Percentiles rank a stretch among this genome's conserved stretches.
phyloP scores from a whole-genome alignment of 1,284 basidiomycete species.

The Neolentinus lepideus region DNA sequence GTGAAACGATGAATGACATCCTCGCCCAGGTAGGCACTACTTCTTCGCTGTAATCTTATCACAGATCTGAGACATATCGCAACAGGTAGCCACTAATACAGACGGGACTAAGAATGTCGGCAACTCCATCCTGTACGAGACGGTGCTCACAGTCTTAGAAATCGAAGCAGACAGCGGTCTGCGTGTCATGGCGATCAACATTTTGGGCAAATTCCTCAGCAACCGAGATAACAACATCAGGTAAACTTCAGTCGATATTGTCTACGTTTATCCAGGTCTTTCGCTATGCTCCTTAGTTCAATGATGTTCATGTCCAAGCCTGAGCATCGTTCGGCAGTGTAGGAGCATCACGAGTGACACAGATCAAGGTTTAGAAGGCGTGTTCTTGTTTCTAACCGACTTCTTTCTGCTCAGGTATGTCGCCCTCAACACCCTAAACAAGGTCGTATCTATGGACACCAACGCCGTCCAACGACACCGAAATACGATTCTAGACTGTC shows the following conservation, averaged over 20 bases:
- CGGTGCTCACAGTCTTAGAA: conserved; percentile 95
- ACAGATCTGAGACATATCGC: not conserved
- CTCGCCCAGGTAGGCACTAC: conserved; percentile 70
- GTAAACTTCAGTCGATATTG: conserved; percentile 30
- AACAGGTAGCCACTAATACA: conserved; percentile 94
- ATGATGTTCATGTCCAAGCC: not conserved
- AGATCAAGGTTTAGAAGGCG: too few species aligned
- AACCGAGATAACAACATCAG: conserved; percentile 99
- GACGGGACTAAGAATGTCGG: conserved; percentile 98
- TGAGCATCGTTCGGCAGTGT: not conserved
- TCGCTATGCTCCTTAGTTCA: not conserved
- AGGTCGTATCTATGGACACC: conserved; percentile 97
- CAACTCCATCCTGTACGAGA: conserved; percentile 97
- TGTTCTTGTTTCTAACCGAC: not conserved
- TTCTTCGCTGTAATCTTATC: not conserved
- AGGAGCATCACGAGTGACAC: too few species aligned
- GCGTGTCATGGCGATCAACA: conserved; percentile 99
- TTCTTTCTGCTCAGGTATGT: conserved; percentile 71
- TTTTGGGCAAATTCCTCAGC: conserved; percentile 95
- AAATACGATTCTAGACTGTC: conserved; percentile 96
- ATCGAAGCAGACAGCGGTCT: conserved; percentile 96
- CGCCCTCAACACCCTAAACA: conserved; percentile 96
- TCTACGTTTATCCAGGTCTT: not conserved
- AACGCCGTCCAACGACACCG: conserved; percentile 98
- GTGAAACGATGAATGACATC: conserved; percentile 98